Evolutionary conservation across 208 protist species (phyloP).

Genomic region (Crithidia acanthocephali): DNA sequence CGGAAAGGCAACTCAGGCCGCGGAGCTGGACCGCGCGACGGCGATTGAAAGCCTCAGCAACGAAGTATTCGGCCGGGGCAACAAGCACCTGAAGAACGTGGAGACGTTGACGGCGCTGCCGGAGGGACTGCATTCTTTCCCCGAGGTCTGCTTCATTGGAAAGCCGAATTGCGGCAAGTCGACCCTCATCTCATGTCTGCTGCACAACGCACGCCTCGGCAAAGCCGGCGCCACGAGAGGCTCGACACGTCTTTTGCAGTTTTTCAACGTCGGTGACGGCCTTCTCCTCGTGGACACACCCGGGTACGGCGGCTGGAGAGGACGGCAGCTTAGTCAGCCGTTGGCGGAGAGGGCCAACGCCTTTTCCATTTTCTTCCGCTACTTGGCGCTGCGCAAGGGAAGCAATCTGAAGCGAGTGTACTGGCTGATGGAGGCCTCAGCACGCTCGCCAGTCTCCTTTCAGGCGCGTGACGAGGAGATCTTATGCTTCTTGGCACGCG

Average conservation of each 20-base stretch:
- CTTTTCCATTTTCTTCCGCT: slow-evolving; percentile 86
- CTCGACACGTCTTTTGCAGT: slow-evolving; percentile 81
- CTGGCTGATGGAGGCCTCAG: slow-evolving; percentile 80
- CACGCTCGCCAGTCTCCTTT: slow-evolving; percentile 44
- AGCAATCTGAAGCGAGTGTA: slow-evolving; percentile 86
- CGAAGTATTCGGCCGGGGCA: slow-evolving; percentile 85
- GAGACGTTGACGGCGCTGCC: slow-evolving; percentile 75
- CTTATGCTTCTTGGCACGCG: slow-evolving; percentile 61
- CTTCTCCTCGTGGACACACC: slow-evolving; percentile 89
- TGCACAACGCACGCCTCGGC: slow-evolving; percentile 79
- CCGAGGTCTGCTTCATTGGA: slow-evolving; percentile 91
- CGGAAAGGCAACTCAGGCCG: background rate
- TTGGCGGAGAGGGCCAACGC: slow-evolving; percentile 62
- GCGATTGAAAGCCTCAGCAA: slow-evolving; percentile 60
- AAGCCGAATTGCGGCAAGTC: slow-evolving; percentile 91
- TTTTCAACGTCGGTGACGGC: slow-evolving; percentile 91
- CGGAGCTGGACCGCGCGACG: slow-evolving; percentile 32
- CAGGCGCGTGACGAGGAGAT: slow-evolving; percentile 83
- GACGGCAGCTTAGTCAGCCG: slow-evolving; percentile 44
- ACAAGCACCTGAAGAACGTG: slow-evolving; percentile 86
- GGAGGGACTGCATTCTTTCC: slow-evolving; percentile 88
- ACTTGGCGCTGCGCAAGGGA: slow-evolving; percentile 77
- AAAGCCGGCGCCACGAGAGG: slow-evolving; percentile 51
- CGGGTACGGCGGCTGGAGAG: slow-evolving; percentile 86
- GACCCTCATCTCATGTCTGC: slow-evolving; percentile 77